A percentile compares a stretch with the other conserved stretches of the same genome.
phyloP scores from a whole-genome alignment of 768 basidiomycete species.

The Lactarius sp. region DNA sequence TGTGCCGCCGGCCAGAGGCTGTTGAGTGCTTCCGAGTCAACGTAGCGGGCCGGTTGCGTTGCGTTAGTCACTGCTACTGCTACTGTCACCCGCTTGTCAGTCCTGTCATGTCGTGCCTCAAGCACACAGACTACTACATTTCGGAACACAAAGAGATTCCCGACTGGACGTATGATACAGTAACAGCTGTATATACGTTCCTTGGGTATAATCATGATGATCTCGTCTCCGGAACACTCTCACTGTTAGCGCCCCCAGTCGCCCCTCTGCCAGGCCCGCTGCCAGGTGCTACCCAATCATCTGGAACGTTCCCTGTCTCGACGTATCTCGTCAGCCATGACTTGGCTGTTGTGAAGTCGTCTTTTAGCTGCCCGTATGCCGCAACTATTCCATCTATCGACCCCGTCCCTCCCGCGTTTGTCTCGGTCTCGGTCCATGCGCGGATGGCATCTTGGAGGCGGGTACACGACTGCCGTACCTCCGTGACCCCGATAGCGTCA shows the following conservation, averaged over 20 bases:
- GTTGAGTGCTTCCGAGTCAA: too few relatives aligned
- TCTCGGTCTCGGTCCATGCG: background rate
- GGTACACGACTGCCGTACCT: slow-evolving; percentile 12
- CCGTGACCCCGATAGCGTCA: slow-evolving; percentile 8
- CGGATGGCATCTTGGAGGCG: slow-evolving; percentile 1
- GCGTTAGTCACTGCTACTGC: too few relatives aligned
- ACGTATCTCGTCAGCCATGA: slow-evolving; percentile 11
- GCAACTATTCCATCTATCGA: slow-evolving; percentile 5
- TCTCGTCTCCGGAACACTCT: background rate
- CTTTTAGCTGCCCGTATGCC: background rate
- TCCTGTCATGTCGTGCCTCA: too few relatives aligned
- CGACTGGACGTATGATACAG: background rate
- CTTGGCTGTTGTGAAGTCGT: slow-evolving; percentile 1
- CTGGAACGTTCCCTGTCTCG: slow-evolving; percentile 13
- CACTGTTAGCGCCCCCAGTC: too few relatives aligned
- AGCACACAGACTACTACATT: background rate
- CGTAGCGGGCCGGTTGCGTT: too few relatives aligned
- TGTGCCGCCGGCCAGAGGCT: too few relatives aligned
- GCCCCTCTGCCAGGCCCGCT: background rate
- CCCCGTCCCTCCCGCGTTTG: background rate
- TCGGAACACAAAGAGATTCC: background rate
- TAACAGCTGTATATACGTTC: background rate
- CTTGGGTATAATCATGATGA: background rate
- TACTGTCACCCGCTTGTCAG: too few relatives aligned
- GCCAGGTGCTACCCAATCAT: background rate